These are phyloP conservation scores for Chaetomiaceae sp. DNA, from an alignment of 2,329 filamentous ascomycete genomes.

Conservation along the genomic window DNA sequence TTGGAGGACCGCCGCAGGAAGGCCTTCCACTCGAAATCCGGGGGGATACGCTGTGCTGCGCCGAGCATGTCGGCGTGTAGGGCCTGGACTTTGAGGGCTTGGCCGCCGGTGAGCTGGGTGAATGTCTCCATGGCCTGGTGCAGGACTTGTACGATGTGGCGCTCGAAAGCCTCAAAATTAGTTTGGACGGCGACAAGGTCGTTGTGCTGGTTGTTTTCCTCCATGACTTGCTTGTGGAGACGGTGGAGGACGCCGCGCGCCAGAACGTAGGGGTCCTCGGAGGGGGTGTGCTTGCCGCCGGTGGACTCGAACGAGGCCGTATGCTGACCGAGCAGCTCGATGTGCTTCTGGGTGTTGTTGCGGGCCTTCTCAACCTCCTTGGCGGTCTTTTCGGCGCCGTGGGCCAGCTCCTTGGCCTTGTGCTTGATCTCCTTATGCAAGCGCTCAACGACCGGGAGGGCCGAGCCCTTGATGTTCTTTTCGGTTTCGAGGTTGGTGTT, in stretches of 20 bases:
- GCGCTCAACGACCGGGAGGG: slow-evolving; percentile 83
- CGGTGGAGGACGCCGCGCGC: slow-evolving; percentile 77
- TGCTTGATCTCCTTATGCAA: slow-evolving; percentile 95
- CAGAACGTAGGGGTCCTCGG: slow-evolving; percentile 84
- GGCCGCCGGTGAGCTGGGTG: slow-evolving; percentile 71
- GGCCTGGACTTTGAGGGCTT: slow-evolving; percentile 74
- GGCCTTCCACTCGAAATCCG: slow-evolving; percentile 86
- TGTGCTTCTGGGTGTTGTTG: slow-evolving; percentile 84
- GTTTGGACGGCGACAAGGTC: slow-evolving; percentile 89
- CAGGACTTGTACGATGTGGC: slow-evolving; percentile 75
- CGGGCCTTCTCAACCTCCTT: slow-evolving; percentile 92
- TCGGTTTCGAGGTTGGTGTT: slow-evolving; percentile 89
- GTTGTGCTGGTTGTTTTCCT: slow-evolving; percentile 94
- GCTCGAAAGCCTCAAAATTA: slow-evolving; percentile 83
- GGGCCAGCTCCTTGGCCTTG: slow-evolving; percentile 83
- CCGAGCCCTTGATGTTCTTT: slow-evolving; percentile 79
- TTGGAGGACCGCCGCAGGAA: slow-evolving; percentile 70
- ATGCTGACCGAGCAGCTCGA: slow-evolving; percentile 86
- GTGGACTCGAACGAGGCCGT: slow-evolving; percentile 74
- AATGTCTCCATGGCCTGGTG: slow-evolving; percentile 82
- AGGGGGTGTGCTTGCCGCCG: slow-evolving; percentile 64
- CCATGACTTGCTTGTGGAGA: slow-evolving; percentile 82
- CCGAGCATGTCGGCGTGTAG: slow-evolving; percentile 82
- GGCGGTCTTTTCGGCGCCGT: slow-evolving; percentile 75
- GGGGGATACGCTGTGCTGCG: slow-evolving; percentile 69